Evolutionary conservation across 495 filamentous ascomycete genomes (phyloP).

Genomic region (Elaphomyces granulatus): DNA sequence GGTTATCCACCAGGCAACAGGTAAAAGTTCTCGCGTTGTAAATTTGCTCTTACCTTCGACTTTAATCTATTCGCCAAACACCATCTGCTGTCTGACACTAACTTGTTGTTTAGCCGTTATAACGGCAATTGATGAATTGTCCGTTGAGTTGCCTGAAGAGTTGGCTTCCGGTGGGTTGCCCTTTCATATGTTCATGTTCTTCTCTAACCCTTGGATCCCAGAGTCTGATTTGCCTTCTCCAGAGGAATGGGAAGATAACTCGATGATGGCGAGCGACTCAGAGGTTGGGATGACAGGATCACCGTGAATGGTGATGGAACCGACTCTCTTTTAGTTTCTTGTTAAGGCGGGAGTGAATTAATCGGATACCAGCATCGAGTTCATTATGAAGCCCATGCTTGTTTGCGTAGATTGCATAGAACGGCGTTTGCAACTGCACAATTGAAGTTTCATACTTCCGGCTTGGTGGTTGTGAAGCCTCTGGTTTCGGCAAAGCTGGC

Average conservation of each 20-base stretch:
- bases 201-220: conserved; percentile 11
- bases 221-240: conserved; percentile 29
- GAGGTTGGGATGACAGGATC: conserved; percentile 27
- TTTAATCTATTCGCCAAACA: background rate
- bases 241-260: conserved; percentile 34
- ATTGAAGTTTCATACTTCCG: conserved; percentile 2
- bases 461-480: conserved; percentile 1
- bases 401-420: conserved; percentile 13
- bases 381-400: conserved; percentile 10
- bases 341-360: background rate
- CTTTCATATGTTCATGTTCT: conserved; percentile 8
- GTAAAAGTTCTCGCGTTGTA: no score
- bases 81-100: background rate
- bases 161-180: conserved; percentile 25
- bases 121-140: conserved; percentile 20
- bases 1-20: conserved; percentile 19
- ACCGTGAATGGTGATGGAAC: conserved; percentile 15
- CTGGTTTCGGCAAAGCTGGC: conserved; percentile 4
- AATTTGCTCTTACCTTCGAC: no score
- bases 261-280: conserved; percentile 29
- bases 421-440: conserved; percentile 13
- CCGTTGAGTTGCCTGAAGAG: conserved; percentile 26
- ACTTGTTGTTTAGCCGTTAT: conserved; percentile 14
- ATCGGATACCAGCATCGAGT: conserved; percentile 18
- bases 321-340: background rate